Base-by-base conservation (phyloP, 2,329 filamentous ascomycete species). In the Pezicula carpinea region DNA sequence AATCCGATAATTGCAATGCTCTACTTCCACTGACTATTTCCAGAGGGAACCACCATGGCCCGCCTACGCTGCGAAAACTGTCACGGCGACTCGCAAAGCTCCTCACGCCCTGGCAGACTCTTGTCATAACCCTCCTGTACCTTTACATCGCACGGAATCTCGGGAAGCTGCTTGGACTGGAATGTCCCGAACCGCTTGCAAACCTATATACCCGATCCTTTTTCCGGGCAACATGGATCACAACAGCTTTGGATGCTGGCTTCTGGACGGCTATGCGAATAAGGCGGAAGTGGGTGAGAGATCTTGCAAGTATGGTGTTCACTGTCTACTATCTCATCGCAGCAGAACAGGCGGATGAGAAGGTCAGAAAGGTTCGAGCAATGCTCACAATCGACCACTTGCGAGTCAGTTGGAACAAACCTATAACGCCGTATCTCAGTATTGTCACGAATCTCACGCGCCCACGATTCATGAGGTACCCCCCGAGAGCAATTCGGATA, bases 221-320 rank as follows among this genome's bases (percentile, higher is more conserved):
- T 70, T 99, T 96, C 66, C 85, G 93, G 41, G 93, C 93, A 46
- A 99, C 93, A 63, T 99, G 93, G 93, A 81, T 97, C 14, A 83
- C 93, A 44, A 99, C 93, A 0, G 93, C 90, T 0, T 70, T 99
- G 51, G 93, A 99, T 60, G 93, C 93, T 5, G 93, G 93, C 1
- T 99, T 96, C 67, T 99, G 93, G 93, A 96, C 90, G 0, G 93
- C 93, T 29, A 99, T 99, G 93, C 85, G 83, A 59, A 91, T 99
- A 53, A 80, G 80, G 47, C 75, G 75, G 40, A 90, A 87, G 59
- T 91, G 87, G 81, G 57, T 96, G 35, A 78, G 90, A 33, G 91
- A 97, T 64, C 63, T 96, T 13, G 80, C 87, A 8, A 90, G 89
- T 62, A 75, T 97, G 17, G 72, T 89, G 39, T 97, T 96, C 66